Evolutionary conservation across 257 asterid genomes (phyloP).

Genomic region (Euphrasia confusa): DNA sequence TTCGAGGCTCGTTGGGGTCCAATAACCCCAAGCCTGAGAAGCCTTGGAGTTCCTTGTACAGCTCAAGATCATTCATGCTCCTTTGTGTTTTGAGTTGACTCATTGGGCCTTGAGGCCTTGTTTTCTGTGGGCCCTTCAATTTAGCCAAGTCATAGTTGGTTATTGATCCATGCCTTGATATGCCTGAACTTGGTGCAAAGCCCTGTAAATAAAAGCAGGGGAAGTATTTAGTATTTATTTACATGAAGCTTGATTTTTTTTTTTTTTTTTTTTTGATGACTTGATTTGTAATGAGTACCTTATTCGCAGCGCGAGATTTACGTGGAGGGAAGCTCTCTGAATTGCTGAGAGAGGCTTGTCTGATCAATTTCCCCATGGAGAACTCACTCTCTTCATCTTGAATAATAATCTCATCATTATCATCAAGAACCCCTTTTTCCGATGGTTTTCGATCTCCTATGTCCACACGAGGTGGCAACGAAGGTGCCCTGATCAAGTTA

Average conservation of each 20-base stretch:
- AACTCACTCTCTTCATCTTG: slow-evolving; percentile 45
- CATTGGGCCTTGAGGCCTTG: slow-evolving; percentile 23
- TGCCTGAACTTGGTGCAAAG: slow-evolving; percentile 25
- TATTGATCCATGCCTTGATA: slow-evolving; percentile 28
- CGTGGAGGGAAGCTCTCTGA: slow-evolving; percentile 24
- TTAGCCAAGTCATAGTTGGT: slow-evolving; percentile 29
- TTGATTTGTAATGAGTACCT: background rate
- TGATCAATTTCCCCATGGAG: slow-evolving; percentile 53
- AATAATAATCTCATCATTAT: background rate
- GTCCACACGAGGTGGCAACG: slow-evolving; percentile 27
- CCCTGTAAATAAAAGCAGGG: slow-evolving; percentile 25
- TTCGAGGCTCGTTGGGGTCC: slow-evolving; percentile 7
- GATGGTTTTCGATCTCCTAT: slow-evolving; percentile 12
- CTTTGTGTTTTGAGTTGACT: slow-evolving; percentile 28
- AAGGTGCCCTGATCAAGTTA: slow-evolving; percentile 35
- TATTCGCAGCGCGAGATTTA: slow-evolving; percentile 19
- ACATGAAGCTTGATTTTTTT: background rate
- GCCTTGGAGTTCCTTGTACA: slow-evolving; percentile 26
- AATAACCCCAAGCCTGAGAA: slow-evolving; percentile 35
- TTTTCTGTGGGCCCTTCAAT: slow-evolving; percentile 25
- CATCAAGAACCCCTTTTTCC: background rate
- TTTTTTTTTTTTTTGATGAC: background rate
- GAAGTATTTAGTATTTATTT: background rate
- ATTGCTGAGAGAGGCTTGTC: slow-evolving; percentile 53
- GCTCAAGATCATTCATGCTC: slow-evolving; percentile 33